A percentile compares a stretch with the other conserved stretches of the same genome.
phyloP scores from a whole-genome alignment of 2,329 filamentous ascomycete genomes.

The Zymoseptoria tritici region DNA sequence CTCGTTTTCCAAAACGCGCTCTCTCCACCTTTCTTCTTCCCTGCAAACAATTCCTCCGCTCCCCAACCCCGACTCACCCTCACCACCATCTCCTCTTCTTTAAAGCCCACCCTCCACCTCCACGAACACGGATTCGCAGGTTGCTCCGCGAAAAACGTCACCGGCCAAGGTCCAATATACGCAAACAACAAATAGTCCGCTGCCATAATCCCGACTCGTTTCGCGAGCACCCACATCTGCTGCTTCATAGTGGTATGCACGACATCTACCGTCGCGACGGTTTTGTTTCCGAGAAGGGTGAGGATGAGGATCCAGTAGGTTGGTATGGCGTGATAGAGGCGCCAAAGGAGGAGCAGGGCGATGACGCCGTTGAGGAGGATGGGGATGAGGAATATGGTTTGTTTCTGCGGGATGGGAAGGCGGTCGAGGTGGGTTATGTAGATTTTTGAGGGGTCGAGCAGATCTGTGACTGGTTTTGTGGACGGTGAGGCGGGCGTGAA shows the following conservation, averaged over 20 bases:
- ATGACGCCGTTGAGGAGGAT: slow-evolving; percentile 68
- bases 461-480: slow-evolving; percentile 58
- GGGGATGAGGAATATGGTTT: slow-evolving; percentile 74
- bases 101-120: slow-evolving; percentile 69
- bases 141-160: slow-evolving; percentile 52
- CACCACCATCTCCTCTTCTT: slow-evolving; percentile 72
- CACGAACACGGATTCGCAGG: slow-evolving; percentile 60
- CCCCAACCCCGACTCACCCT: slow-evolving; percentile 71
- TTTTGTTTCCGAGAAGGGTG: slow-evolving; percentile 58
- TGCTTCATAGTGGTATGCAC: slow-evolving; percentile 49
- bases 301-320: slow-evolving; percentile 64
- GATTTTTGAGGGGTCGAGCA: slow-evolving; percentile 60
- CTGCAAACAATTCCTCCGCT: slow-evolving; percentile 46
- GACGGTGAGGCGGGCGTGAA: slow-evolving; percentile 60
- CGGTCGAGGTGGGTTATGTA: slow-evolving; percentile 81
- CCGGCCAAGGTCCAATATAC: slow-evolving; percentile 41
- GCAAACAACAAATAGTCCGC: slow-evolving; percentile 58
- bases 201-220: slow-evolving; percentile 58
- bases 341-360: slow-evolving; percentile 55
- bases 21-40: slow-evolving; percentile 47
- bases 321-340: slow-evolving; percentile 60
- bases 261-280: slow-evolving; percentile 58
- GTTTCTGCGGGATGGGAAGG: slow-evolving; percentile 63
- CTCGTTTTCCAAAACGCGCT: slow-evolving; percentile 52
- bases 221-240: slow-evolving; percentile 50